These are phyloP conservation scores for Trifolium repens DNA, from an alignment of 306 rosid genomes.

Conservation along the genomic window DNA sequence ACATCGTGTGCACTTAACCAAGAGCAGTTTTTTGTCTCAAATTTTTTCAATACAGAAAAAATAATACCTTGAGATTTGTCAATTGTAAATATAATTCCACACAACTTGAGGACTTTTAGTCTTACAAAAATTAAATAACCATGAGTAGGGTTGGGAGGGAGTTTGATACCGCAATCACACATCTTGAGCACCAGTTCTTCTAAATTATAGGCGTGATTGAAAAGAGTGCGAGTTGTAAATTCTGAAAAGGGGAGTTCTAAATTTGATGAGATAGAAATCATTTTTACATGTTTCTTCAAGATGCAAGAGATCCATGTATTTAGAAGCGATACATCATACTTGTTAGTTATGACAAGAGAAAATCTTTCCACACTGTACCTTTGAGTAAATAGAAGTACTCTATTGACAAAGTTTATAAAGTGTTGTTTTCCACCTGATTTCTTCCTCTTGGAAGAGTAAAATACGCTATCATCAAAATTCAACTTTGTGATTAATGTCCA, in stretches of 20 bases:
- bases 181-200: no score
- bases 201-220: no score
- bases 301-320: no score
- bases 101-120: neutral
- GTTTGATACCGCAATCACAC: neutral
- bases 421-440: neutral
- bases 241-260: no score
- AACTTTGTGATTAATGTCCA: conserved; percentile 30
- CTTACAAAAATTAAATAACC: neutral
- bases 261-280: no score
- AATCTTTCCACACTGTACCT: no score
- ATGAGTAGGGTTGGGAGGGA: neutral
- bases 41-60: neutral
- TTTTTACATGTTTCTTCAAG: no score
- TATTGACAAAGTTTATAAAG: no score
- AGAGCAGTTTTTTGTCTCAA: neutral
- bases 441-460: neutral
- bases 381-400: no score
- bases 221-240: no score
- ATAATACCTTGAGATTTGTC: neutral
- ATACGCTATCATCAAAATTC: neutral
- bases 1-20: neutral
- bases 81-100: neutral
- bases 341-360: no score
- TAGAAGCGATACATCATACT: no score